Base-by-base conservation (phyloP, 2,329 filamentous ascomycete species). In the Keithomyces neogunnii region DNA sequence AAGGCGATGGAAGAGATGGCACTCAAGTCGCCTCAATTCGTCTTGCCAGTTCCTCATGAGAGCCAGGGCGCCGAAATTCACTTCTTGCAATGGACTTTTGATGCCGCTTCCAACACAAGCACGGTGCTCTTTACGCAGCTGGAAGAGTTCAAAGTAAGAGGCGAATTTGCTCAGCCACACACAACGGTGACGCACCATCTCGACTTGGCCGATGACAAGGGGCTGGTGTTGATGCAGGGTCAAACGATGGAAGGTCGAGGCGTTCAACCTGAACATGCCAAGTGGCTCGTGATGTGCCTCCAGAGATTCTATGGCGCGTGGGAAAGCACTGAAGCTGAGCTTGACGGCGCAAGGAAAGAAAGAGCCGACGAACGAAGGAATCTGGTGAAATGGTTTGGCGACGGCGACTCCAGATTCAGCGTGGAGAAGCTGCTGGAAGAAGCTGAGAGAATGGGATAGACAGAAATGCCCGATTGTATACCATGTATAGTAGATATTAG, bases 1-100 rank as follows among this genome's bases (percentile, higher is more conserved):
- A 66, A 73, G 35, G 75, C 80, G 48, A 89, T 99, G 64, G 81
- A 85, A 56, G 66, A 72, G 0, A 82, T 83, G 2, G 93, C 91
- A 11, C 82, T 82, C 56, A 74, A 74, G 48, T 81, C 92, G 66
- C 93, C 93, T 11, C 85, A 90, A 60, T 99, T 99, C 71, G 85
- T 99, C 51, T 80, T 99, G 1, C 93, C 93, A 0, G 78, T 97
- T 5, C 88, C 88, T 57, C 88, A 80, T 68, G 70, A 72, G 45
- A 72, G 68, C 29, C 74, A 75, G 57, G 89, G 88, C 48, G 89
- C 90, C 45, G 93, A 97, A 69, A 90, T 99, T 45, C 93, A 99
- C 70, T 96, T 95, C 68, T 71, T 99, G 55, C 92, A 99, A 70
- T 99, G 95, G 89, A 88, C 87, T 0, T 96, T 96, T 69, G 91